phyloP scores from a whole-genome alignment of 225 moss, liverwort and hornwort genomes.

The Takakia lepidozioides region DNA sequence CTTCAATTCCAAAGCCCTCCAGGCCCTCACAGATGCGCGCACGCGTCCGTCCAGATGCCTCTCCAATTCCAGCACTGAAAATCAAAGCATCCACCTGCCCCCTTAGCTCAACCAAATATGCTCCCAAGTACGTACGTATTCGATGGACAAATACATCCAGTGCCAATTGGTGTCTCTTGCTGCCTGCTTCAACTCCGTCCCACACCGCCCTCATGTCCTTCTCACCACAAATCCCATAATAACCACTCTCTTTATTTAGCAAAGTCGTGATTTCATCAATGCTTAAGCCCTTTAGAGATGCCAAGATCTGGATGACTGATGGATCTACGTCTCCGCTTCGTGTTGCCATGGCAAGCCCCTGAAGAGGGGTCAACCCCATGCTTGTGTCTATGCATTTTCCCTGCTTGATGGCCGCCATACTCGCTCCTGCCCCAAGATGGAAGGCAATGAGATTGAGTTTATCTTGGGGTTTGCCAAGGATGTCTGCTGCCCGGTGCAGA shows the following conservation, averaged over 20 bases:
- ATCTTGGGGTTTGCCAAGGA: constrained; percentile 56
- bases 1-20: constrained; percentile 64
- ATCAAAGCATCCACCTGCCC: constrained; percentile 83
- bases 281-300: constrained; percentile 53
- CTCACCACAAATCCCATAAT: constrained; percentile 82
- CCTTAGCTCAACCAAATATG: constrained; percentile 67
- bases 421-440: constrained; percentile 91
- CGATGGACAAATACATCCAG: constrained; percentile 70
- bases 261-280: constrained; percentile 38
- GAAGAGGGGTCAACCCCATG: constrained; percentile 88
- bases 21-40: constrained; percentile 66
- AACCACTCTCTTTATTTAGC: constrained; percentile 83
- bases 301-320: constrained; percentile 66
- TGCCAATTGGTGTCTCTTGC: constrained; percentile 58
- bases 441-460: constrained; percentile 69
- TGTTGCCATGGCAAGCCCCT: constrained; percentile 87
- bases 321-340: constrained; percentile 85
- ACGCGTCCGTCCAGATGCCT: constrained; percentile 55
- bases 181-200: constrained; percentile 59
- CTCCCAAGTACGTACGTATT: constrained; percentile 68
- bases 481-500: constrained; percentile 44
- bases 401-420: constrained; percentile 80
- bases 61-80: constrained; percentile 87
- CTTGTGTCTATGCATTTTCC: constrained; percentile 75
- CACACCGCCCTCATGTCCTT: constrained; percentile 67